Conservation (phyloP, 768 basidiomycete genomes). For the Calocybe cyanea region DNA sequence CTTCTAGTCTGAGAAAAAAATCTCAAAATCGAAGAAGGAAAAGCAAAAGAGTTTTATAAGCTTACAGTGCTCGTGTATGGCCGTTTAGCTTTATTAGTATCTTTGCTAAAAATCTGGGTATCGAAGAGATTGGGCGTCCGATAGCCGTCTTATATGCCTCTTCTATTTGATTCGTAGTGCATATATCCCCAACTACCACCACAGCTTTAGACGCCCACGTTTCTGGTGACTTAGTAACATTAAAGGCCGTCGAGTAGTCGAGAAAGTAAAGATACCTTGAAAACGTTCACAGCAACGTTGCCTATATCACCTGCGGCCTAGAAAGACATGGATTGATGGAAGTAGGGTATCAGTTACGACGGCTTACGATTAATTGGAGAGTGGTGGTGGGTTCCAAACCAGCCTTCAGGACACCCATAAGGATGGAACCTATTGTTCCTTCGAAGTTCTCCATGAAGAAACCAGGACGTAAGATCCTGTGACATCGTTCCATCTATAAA, state of each 20-base stretch:
- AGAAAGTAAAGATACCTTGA: slow-evolving; percentile 18
- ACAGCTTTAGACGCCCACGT: slow-evolving; percentile 21
- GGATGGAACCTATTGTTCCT: slow-evolving; percentile 31
- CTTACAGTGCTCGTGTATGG: slow-evolving; percentile 28
- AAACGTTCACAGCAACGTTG: slow-evolving; percentile 28
- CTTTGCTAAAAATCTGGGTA: slow-evolving; percentile 23
- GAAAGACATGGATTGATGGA: neutral
- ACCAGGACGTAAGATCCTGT: slow-evolving; percentile 35
- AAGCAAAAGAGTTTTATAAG: neutral
- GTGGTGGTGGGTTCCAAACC: slow-evolving; percentile 31
- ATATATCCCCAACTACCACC: slow-evolving; percentile 24
- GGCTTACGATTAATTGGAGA: slow-evolving; percentile 31
- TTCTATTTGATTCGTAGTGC: slow-evolving; percentile 24
- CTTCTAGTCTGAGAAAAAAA: slow-evolving; percentile 17
- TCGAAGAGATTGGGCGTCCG: slow-evolving; percentile 23
- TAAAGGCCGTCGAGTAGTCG: neutral
- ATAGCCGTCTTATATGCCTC: slow-evolving; percentile 24
- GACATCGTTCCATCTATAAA: no score
- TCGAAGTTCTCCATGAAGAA: slow-evolving; percentile 45
- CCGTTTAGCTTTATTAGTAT: slow-evolving; percentile 24
- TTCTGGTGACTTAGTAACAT: slow-evolving; percentile 23
- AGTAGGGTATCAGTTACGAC: neutral
- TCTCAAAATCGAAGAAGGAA: neutral
- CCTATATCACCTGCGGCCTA: slow-evolving; percentile 33
- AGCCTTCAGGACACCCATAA: slow-evolving; percentile 26